phyloP scores from a whole-genome alignment of 2,329 filamentous ascomycete genomes.

The Fusarium oligoseptatum region DNA sequence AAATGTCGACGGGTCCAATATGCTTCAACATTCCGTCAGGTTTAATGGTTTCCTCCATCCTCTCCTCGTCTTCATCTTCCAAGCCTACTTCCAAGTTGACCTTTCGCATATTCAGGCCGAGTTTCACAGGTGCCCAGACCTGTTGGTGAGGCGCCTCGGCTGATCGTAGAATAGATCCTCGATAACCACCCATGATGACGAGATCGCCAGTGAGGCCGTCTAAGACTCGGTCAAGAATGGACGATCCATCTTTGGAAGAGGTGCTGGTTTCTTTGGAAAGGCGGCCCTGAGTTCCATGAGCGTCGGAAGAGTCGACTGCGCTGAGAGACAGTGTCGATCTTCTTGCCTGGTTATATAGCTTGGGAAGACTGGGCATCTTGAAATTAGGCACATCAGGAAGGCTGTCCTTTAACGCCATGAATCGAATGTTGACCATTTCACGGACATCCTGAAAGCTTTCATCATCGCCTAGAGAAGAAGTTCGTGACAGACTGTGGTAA shows the following conservation, averaged over 20 bases:
- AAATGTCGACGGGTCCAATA: conserved; percentile 92
- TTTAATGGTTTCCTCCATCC: conserved; percentile 85
- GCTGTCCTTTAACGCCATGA: conserved; percentile 92
- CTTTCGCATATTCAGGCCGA: conserved; percentile 90
- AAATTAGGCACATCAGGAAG: conserved; percentile 84
- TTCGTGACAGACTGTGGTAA: conserved; percentile 79
- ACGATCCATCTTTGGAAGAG: conserved; percentile 39
- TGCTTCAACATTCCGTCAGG: conserved; percentile 91
- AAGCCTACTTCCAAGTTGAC: conserved; percentile 91
- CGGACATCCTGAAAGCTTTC: conserved; percentile 83
- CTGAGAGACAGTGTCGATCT: conserved; percentile 52
- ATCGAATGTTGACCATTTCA: conserved; percentile 87
- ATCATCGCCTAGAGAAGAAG: conserved; percentile 88
- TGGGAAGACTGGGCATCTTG: conserved; percentile 75
- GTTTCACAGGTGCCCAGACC: conserved; percentile 93
- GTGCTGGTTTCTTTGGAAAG: conserved; percentile 26
- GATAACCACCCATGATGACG: conserved; percentile 89
- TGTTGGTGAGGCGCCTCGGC: conserved; percentile 86
- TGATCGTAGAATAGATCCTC: conserved; percentile 89
- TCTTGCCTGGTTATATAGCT: conserved; percentile 55
- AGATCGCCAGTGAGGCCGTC: conserved; percentile 84
- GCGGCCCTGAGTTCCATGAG: conserved; percentile 44
- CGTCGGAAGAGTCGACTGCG: conserved; percentile 46
- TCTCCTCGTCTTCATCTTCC: conserved; percentile 83
- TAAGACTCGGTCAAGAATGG: conserved; percentile 67